Base-by-base conservation (phyloP, 257 asterid species). In the Pogostemon cablin region DNA sequence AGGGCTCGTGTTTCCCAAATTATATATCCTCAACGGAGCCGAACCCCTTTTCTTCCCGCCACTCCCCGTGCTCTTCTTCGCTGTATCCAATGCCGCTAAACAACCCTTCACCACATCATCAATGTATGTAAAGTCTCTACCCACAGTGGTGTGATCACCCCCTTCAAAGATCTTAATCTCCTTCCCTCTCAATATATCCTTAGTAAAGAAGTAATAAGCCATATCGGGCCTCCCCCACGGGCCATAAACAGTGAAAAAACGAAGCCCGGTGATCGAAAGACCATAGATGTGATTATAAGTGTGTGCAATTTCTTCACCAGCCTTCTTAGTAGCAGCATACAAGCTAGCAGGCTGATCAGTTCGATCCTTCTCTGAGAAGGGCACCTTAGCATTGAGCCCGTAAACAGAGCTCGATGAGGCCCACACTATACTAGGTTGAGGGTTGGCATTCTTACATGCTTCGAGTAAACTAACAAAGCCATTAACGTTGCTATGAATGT, bases 141-240 rank as follows among this genome's bases (percentile, higher is more conserved):
- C 97, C 42, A 90, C 97, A 1, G 88, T 84, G 1, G 85, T 86
- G 49, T 86, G 95, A 80, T 88, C 65, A 43, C 78, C 73, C 46
- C 90, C 92, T 68, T 90, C 93, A 35, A 82, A 90, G 4, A 90
- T 83, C 81, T 77, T 85, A 7, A 90, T 90, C 82, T 83, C 88
- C 49, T 90, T 90, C 9, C 96, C 86, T 65, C 81, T 81, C 68
- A 90, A 62, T 10, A 90, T 90, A 77, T 90, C 96, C 76, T 78
- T 90, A 0, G 97, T 90, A 54, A 90, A 90, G 87, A 85, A 88
- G 59, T 79, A 90, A 62, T 90, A 90, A 1, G 96, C 96, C 97
- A 90, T 90, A 41, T 90, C 97, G 0, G 97, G 97, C 75, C 97
- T 78, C 5, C 97, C 97, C 97, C 96, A 88, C 0, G 96, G 97